Percentiles rank a stretch among this genome's conserved stretches.
These are phyloP conservation scores for Ceratobasidium sp. DNA, from an alignment of 1,284 basidiomycete species.

Conservation along the genomic window DNA sequence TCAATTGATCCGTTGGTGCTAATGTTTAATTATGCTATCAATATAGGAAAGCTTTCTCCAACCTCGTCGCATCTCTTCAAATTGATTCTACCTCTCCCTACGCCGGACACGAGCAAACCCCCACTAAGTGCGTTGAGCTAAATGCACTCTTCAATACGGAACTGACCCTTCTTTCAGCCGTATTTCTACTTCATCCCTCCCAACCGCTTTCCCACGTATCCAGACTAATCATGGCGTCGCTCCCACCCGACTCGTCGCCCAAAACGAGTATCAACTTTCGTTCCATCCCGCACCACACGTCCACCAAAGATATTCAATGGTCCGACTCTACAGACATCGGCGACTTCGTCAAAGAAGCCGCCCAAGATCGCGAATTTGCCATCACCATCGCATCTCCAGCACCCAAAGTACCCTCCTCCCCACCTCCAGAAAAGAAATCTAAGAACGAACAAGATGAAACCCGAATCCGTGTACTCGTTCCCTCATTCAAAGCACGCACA, in stretches of 20 bases:
- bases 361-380: slow-evolving; percentile 68
- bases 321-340: slow-evolving; percentile 75
- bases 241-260: slow-evolving; percentile 57
- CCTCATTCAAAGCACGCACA: slow-evolving; percentile 73
- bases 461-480: slow-evolving; percentile 67
- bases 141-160: not conserved
- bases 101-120: slow-evolving; percentile 48
- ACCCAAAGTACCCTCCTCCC: slow-evolving; percentile 3
- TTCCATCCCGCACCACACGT: slow-evolving; percentile 56
- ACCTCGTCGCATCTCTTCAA: slow-evolving; percentile 77
- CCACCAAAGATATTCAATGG: slow-evolving; percentile 63
- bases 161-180: slow-evolving; percentile 60
- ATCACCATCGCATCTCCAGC: slow-evolving; percentile 63
- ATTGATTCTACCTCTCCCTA: slow-evolving; percentile 68
- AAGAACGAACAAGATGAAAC: slow-evolving; percentile 52
- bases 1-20: not conserved
- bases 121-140: slow-evolving; percentile 16
- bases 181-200: slow-evolving; percentile 71
- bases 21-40: slow-evolving; percentile 11
- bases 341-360: slow-evolving; percentile 75
- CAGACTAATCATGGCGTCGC: slow-evolving; percentile 63
- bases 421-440: slow-evolving; percentile 34
- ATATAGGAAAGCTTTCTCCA: slow-evolving; percentile 69
- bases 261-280: slow-evolving; percentile 61
- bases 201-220: slow-evolving; percentile 73